Evolutionary conservation across 352 stramenopile genomes (phyloP).

Genomic region (Globisporangium mamillatum): DNA sequence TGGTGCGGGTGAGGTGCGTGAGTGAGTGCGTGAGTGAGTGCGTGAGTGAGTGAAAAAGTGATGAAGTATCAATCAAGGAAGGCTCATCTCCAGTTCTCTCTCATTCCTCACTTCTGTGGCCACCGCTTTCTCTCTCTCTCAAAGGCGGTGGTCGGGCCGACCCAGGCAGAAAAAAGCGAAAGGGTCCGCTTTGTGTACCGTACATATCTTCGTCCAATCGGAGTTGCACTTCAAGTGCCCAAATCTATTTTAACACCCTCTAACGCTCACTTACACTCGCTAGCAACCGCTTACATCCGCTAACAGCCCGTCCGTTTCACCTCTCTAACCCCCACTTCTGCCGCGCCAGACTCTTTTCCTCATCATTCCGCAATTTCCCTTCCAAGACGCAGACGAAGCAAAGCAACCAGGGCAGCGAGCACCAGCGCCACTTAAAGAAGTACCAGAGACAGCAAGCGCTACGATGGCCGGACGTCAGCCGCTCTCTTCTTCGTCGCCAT

Average conservation of each 20-base stretch:
- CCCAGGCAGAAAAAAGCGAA: background rate
- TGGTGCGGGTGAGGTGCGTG: too few species aligned
- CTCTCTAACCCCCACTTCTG: background rate
- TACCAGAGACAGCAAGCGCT: background rate
- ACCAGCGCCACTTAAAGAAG: background rate
- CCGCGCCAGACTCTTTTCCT: background rate
- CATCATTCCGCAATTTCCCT: constrained; percentile 4
- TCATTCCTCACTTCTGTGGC: background rate
- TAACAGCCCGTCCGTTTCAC: background rate
- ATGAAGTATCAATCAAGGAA: background rate
- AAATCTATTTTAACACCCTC: background rate
- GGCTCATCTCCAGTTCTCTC: background rate
- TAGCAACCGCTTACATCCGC: background rate
- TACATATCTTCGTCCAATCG: background rate
- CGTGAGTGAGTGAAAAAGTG: too few species aligned
- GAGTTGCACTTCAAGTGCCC: background rate
- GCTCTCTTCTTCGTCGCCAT: background rate
- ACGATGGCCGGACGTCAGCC: background rate
- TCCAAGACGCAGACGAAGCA: background rate
- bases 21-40: too few species aligned
- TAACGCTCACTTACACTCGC: background rate
- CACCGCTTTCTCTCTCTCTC: background rate
- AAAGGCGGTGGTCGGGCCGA: background rate
- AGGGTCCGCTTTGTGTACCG: background rate
- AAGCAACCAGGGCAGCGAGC: background rate